A percentile compares a stretch with the other conserved stretches of the same genome.
Evolutionary conservation across 805 yeast species (phyloP).

Genomic region (Wickerhamiella slavikovae): DNA sequence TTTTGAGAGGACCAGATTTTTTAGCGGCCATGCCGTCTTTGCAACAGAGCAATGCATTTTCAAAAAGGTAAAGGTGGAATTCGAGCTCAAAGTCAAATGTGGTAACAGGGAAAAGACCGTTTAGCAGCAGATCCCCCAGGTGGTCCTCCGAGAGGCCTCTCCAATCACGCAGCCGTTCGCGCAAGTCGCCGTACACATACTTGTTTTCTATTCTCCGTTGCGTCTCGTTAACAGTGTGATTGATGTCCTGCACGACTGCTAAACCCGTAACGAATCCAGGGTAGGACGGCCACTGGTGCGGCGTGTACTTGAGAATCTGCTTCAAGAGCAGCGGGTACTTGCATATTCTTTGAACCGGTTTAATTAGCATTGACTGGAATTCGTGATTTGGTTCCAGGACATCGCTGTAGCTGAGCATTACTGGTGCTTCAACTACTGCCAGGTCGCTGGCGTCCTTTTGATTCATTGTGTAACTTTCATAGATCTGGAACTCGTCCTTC

Average conservation of each 20-base stretch:
- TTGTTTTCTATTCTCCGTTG: constrained; percentile 81
- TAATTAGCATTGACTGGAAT: constrained; percentile 68
- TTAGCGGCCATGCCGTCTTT: constrained; percentile 35
- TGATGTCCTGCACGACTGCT: constrained; percentile 62
- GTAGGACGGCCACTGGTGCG: constrained; percentile 29
- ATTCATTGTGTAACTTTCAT: constrained; percentile 88
- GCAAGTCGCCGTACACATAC: constrained; percentile 43
- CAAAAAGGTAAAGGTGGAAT: constrained; percentile 77
- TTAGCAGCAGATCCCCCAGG: constrained; percentile 70
- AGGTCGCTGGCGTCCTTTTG: constrained; percentile 75
- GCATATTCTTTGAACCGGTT: constrained; percentile 93
- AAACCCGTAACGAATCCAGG: constrained; percentile 54
- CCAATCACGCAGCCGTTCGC: constrained; percentile 74
- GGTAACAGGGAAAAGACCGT: constrained; percentile 34
- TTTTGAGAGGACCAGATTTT: constrained; percentile 28
- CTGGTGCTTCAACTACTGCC: constrained; percentile 38
- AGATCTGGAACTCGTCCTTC: constrained; percentile 65
- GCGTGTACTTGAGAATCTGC: constrained; percentile 51
- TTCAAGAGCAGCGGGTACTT: constrained; percentile 67
- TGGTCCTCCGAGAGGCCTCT: constrained; percentile 60
- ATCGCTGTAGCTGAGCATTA: constrained; percentile 30
- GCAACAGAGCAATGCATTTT: constrained; percentile 42
- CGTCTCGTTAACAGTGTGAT: constrained; percentile 76
- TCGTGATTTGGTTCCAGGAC: constrained; percentile 74
- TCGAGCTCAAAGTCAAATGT: constrained; percentile 64